Conservation (phyloP, 371 early-diverging fungal genomes). For the Nematocida sp. region DNA sequence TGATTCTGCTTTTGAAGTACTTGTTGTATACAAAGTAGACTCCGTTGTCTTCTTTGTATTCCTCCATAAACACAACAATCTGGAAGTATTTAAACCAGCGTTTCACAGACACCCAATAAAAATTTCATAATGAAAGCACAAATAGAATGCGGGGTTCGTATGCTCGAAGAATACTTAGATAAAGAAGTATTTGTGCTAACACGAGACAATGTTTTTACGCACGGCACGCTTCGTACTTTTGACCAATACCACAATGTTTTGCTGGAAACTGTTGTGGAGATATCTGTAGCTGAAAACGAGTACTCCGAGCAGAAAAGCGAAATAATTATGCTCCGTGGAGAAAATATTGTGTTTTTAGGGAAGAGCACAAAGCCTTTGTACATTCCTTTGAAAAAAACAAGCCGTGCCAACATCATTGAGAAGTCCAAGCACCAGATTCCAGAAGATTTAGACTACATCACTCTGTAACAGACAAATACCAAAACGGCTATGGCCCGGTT, state of each 20-base stretch:
- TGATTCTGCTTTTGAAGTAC: constrained; percentile 28
- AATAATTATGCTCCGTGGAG: constrained; percentile 62
- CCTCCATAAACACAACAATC: constrained; percentile 47
- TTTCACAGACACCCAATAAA: constrained; percentile 27
- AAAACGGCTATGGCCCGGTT: no score
- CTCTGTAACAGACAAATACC: constrained; percentile 21
- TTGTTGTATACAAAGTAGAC: constrained; percentile 2
- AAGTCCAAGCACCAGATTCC: not conserved
- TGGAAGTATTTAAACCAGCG: constrained; percentile 28
- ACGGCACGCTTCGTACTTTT: constrained; percentile 63
- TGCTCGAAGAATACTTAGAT: constrained; percentile 61
- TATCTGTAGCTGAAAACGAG: constrained; percentile 47
- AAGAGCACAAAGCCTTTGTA: not conserved
- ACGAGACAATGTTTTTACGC: constrained; percentile 52
- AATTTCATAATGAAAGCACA: not conserved
- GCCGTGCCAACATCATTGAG: not conserved
- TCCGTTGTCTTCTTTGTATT: not conserved
- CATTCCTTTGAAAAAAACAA: not conserved
- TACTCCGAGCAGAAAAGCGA: constrained; percentile 56
- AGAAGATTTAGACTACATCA: constrained; percentile 42
- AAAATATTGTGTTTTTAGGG: constrained; percentile 62
- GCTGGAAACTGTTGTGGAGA: constrained; percentile 56
- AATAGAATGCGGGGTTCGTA: constrained; percentile 3
- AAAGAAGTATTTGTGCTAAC: constrained; percentile 56
- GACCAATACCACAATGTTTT: constrained; percentile 65